phyloP scores from a whole-genome alignment of 139 green algal genomes.

The Chlamydomonas schloesseri region DNA sequence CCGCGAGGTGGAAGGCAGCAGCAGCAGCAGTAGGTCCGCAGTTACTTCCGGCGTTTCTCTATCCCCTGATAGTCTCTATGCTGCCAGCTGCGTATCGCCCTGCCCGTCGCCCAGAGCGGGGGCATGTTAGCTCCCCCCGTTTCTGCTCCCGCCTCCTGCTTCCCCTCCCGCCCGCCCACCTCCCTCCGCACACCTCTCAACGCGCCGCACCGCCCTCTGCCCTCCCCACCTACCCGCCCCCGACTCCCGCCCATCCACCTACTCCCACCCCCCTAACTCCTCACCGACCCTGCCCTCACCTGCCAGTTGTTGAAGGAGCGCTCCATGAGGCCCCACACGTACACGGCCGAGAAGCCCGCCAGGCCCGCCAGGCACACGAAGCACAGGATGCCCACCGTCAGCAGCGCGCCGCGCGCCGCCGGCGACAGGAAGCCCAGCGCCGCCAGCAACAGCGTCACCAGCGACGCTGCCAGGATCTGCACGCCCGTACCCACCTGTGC shows the following conservation, averaged over 20 bases:
- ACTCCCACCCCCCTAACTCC: background rate
- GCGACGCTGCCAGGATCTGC: slow-evolving; percentile 84
- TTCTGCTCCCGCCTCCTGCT: too few species aligned
- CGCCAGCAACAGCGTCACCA: slow-evolving; percentile 92
- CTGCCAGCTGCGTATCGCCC: too few species aligned
- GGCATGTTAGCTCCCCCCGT: too few species aligned
- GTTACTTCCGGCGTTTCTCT: too few species aligned
- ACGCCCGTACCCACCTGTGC: slow-evolving; percentile 85
- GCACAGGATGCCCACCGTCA: slow-evolving; percentile 86
- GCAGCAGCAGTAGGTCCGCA: too few species aligned
- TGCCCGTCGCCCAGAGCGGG: too few species aligned
- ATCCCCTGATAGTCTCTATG: too few species aligned
- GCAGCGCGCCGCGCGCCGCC: slow-evolving; percentile 87
- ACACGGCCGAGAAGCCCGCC: slow-evolving; percentile 62
- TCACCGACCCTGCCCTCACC: background rate
- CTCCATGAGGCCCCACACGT: slow-evolving; percentile 89
- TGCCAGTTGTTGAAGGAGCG: slow-evolving; percentile 81
- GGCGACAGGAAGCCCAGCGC: slow-evolving; percentile 95
- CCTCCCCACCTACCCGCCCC: background rate
- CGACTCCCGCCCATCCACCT: background rate
- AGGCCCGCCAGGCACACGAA: slow-evolving; percentile 86
- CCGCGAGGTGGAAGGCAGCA: too few species aligned
- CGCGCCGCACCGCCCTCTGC: background rate
- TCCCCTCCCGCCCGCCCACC: too few species aligned
- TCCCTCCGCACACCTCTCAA: too few species aligned